Conservation (phyloP, 2,329 filamentous ascomycete genomes). For the Aspergillus carbonarius region DNA sequence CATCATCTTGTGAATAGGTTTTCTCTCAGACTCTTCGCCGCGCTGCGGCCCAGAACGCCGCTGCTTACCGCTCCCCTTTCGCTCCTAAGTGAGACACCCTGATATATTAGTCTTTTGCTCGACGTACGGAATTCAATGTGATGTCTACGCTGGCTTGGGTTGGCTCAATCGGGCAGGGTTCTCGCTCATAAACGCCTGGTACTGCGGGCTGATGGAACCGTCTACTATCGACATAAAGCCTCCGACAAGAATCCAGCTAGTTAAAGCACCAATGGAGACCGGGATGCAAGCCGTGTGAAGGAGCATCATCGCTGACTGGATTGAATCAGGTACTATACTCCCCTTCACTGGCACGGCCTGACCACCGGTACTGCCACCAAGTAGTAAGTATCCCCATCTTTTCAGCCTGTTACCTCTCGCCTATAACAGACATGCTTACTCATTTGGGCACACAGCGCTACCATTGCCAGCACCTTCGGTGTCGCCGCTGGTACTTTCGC, state of each 20-base stretch:
- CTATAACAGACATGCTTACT: not conserved
- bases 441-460: constrained; percentile 34
- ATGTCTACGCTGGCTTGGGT: not conserved
- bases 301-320: constrained; percentile 21
- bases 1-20: constrained; percentile 18
- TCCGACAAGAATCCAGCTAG: not conserved
- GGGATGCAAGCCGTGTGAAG: not conserved
- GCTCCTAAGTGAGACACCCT: constrained; percentile 54
- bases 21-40: constrained; percentile 38
- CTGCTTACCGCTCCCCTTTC: constrained; percentile 56
- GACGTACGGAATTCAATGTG: not conserved
- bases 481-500: constrained; percentile 58
- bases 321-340: constrained; percentile 49
- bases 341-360: constrained; percentile 51
- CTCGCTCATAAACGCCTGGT: not conserved
- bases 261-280: not conserved
- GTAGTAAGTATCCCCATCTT: constrained; percentile 44
- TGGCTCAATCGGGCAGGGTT: not conserved
- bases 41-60: constrained; percentile 36
- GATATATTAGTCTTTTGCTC: not conserved
- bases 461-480: constrained; percentile 56
- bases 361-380: constrained; percentile 41
- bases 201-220: not conserved
- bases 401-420: not conserved
- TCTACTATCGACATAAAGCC: not conserved